phyloP scores from a whole-genome alignment of 441 rosid genomes.

The Corymbia citriodora region DNA sequence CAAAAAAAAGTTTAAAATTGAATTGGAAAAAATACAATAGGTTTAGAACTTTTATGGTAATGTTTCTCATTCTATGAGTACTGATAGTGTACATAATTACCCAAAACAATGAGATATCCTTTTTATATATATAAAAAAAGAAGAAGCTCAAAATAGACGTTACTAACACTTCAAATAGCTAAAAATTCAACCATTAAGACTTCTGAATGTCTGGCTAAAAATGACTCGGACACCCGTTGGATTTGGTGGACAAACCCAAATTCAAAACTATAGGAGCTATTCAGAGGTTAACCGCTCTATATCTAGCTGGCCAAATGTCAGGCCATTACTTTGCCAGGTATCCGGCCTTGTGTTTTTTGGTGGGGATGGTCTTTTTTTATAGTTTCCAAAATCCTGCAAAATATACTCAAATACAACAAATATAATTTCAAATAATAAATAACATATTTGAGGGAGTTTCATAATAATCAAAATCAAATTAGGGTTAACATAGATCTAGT shows the following conservation, averaged over 20 bases:
- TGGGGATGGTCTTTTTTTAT: neutral
- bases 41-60: no score
- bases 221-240: neutral
- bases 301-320: neutral
- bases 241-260: neutral
- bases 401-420: accelerated
- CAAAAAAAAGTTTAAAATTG: no score
- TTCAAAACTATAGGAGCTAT: neutral
- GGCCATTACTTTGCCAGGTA: neutral
- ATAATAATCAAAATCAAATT: no score
- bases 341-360: neutral
- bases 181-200: neutral
- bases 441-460: neutral
- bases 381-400: neutral
- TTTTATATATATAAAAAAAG: neutral
- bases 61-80: no score
- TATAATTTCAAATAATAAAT: neutral
- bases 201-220: neutral
- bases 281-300: neutral
- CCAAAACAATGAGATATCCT: neutral
- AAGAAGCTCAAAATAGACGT: neutral
- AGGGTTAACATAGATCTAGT: neutral
- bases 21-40: no score
- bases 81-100: neutral
- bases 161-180: neutral